These are phyloP conservation scores for Phytomonas sp. DNA, from an alignment of 208 protist species.

Conservation along the genomic window DNA sequence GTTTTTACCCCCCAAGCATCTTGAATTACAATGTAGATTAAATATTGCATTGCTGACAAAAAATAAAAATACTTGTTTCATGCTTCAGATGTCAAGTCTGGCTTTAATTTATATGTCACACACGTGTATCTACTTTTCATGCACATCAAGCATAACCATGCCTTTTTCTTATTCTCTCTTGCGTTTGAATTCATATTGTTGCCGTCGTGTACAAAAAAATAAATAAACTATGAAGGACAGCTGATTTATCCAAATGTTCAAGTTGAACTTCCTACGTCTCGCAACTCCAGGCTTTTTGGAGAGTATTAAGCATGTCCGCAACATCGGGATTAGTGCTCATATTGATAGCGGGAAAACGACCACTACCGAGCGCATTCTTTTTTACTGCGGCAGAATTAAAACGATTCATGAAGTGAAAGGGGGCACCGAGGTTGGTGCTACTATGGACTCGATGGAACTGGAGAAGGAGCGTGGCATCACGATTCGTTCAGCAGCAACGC, in stretches of 20 bases:
- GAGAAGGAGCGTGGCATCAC: slow-evolving; percentile 99
- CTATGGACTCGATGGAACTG: slow-evolving; percentile 99
- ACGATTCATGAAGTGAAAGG: slow-evolving; percentile 98
- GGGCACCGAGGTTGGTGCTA: slow-evolving; percentile 97
- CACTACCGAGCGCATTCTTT: slow-evolving; percentile 98
- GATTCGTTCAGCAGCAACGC: slow-evolving; percentile 97
- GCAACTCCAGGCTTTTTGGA: slow-evolving; percentile 71
- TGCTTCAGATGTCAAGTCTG: background rate
- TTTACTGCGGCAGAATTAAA: slow-evolving; percentile 95
- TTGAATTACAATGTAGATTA: slow-evolving; percentile 4
- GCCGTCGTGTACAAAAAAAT: slow-evolving; percentile 7
- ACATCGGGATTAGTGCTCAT: slow-evolving; percentile 97
- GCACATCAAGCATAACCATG: background rate
- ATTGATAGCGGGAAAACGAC: slow-evolving; percentile 99
- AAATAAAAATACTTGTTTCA: background rate
- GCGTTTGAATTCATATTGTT: background rate
- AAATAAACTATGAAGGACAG: slow-evolving; percentile 8
- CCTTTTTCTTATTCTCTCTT: slow-evolving; percentile 1
- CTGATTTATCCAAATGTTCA: slow-evolving; percentile 22
- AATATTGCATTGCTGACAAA: background rate
- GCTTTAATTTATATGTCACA: background rate
- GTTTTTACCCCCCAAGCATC: slow-evolving; percentile 1
- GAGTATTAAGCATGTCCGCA: slow-evolving; percentile 73
- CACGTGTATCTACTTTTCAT: background rate
- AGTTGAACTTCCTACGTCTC: slow-evolving; percentile 22